Base-by-base conservation (phyloP, 139 green algal species). In the Chlamydomonas incerta region DNA sequence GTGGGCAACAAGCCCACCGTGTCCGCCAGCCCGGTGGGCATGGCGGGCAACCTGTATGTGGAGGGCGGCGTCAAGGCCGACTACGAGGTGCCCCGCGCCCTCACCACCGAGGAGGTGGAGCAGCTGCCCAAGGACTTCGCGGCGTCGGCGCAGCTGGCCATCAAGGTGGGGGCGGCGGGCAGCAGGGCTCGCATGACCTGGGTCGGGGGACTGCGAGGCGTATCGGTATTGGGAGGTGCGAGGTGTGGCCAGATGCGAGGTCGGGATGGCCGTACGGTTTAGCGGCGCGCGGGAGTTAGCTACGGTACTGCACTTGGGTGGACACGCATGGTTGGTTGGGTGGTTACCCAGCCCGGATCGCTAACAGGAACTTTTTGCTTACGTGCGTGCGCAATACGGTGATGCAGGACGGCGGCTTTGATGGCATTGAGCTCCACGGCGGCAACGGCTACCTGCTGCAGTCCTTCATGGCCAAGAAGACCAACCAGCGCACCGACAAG, bases 361-460 rank as follows among this genome's bases (percentile, higher is more conserved):
- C n/a, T n/a, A n/a, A n/a, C n/a, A n/a, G n/a, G n/a, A n/a, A n/a
- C n/a, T n/a, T n/a, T n/a, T n/a, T n/a, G n/a, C n/a, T n/a, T n/a
- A n/a, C n/a, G n/a, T n/a, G n/a, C n/a, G n/a, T n/a, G n/a, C n/a
- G n/a, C n/a, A n/a, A n/a, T n/a, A n/a, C n/a, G n/a, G 11, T 41
- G 15, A 13, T 24, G 28, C 80, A 86, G 80, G 46, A 80, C 10
- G 90, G 85, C 33, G 91, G 91, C 28, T 93, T 93, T 46, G 91
- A 94, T 50, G 86, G 86, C 20, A 80, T 93, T 1, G 91, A 94
- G 72, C 58, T 94, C 35, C 91, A 94, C 70, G 91, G 37, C 62
- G 91, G 74, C 58, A 60, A 60, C 83, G 87, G 90, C 52, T 94
- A 94, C 88, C 80, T 94, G 52, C 52, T 94, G 34, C 85, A 94